Conservation (phyloP, 2,329 filamentous ascomycete genomes). For the Colletotrichum godetiae region DNA sequence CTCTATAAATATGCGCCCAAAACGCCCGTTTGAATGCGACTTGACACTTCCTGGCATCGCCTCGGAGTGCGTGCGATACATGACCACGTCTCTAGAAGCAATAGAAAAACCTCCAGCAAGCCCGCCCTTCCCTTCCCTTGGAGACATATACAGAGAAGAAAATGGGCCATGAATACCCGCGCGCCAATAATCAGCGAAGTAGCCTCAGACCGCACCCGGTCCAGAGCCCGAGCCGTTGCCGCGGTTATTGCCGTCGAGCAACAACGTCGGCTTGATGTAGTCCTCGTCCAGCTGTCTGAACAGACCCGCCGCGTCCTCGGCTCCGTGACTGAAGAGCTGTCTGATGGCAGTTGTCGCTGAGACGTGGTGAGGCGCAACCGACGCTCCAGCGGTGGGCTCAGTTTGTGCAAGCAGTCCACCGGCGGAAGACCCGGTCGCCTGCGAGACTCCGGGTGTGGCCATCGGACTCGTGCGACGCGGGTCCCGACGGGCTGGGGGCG, state of each 20-base stretch:
- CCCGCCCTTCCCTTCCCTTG: not conserved
- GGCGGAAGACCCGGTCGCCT: slow-evolving; percentile 30
- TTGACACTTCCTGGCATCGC: slow-evolving; percentile 13
- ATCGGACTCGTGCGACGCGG: slow-evolving; percentile 54
- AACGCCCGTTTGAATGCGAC: slow-evolving; percentile 25
- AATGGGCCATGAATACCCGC: not conserved
- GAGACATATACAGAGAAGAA: slow-evolving; percentile 9
- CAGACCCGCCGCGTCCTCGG: slow-evolving; percentile 89
- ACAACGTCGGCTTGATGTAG: slow-evolving; percentile 90
- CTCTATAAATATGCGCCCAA: slow-evolving; percentile 24
- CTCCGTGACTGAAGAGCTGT: slow-evolving; percentile 75
- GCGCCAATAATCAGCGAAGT: not conserved
- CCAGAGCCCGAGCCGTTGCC: slow-evolving; percentile 28
- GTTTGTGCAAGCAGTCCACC: slow-evolving; percentile 35
- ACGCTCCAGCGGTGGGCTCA: slow-evolving; percentile 32
- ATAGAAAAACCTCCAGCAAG: not conserved
- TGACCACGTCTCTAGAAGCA: not conserved
- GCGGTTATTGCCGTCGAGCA: slow-evolving; percentile 72
- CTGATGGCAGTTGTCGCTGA: slow-evolving; percentile 81
- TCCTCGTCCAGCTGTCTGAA: slow-evolving; percentile 95
- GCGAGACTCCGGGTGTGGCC: slow-evolving; percentile 38
- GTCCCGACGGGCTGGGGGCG: slow-evolving; percentile 65
- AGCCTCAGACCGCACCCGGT: slow-evolving; percentile 6
- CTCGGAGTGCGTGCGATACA: slow-evolving; percentile 13
- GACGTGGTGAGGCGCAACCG: slow-evolving; percentile 55